Percentiles rank a stretch among this genome's conserved stretches.
Evolutionary conservation across 73 alveolate species (phyloP).

Genomic region (Paramecium primaurelia): DNA sequence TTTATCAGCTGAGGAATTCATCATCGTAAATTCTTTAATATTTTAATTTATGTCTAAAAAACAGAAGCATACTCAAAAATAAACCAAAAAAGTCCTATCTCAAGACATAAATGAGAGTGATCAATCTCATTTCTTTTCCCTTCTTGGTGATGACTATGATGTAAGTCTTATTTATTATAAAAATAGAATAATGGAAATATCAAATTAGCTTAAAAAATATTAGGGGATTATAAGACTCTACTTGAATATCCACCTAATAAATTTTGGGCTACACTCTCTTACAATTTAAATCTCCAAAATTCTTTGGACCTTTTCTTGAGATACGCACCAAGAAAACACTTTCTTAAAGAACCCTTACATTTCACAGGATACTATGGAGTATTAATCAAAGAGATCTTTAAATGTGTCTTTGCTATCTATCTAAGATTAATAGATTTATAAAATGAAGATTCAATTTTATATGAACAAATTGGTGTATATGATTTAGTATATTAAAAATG

Average conservation of each 20-base stretch:
- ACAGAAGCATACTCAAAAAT: not conserved
- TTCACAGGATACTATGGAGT: not conserved
- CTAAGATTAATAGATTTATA: not conserved
- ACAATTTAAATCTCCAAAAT: not conserved
- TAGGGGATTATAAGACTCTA: not conserved
- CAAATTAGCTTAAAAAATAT: not conserved
- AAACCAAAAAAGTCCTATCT: not conserved
- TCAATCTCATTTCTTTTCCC: not conserved
- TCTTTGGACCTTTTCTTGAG: slow-evolving; percentile 20
- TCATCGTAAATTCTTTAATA: slow-evolving; percentile 31
- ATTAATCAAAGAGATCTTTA: not conserved
- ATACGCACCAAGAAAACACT: slow-evolving; percentile 46
- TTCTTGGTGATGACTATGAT: not conserved
- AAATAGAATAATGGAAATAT: not conserved
- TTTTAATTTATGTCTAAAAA: slow-evolving; percentile 4
- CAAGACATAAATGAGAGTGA: slow-evolving; percentile 6
- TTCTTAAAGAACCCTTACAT: not conserved
- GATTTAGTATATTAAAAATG: not conserved
- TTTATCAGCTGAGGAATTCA: slow-evolving; percentile 5
- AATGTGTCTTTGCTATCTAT: not conserved
- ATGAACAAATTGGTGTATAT: not conserved
- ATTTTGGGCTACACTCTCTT: slow-evolving; percentile 19
- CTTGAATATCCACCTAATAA: not conserved
- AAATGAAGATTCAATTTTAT: not conserved
- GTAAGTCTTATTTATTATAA: not conserved